Evolutionary conservation across 2,329 filamentous ascomycete species (phyloP).

Genomic region (Fusarium nodosum): DNA sequence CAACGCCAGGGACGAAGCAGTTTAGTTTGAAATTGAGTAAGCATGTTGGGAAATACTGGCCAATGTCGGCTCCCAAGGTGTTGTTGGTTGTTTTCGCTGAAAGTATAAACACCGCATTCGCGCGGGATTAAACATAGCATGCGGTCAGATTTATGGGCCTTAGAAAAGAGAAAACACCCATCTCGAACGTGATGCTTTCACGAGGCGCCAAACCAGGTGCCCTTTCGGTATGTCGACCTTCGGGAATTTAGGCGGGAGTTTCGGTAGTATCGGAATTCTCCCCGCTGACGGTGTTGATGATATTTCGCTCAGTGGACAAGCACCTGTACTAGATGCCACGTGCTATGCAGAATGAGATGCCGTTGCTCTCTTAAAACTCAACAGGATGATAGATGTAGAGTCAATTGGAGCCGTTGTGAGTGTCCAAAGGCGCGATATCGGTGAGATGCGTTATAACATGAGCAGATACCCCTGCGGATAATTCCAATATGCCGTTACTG

Average conservation of each 20-base stretch:
- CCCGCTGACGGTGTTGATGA: conserved; percentile 22
- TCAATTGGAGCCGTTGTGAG: conserved; percentile 8
- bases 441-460: conserved; percentile 18
- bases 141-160: conserved; percentile 34
- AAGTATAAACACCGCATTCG: conserved; percentile 29
- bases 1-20: conserved; percentile 22
- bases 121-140: conserved; percentile 29
- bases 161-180: background rate
- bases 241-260: conserved; percentile 9
- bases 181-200: conserved; percentile 1
- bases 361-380: background rate
- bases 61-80: conserved; percentile 5
- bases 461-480: conserved; percentile 18
- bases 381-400: background rate
- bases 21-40: conserved; percentile 14
- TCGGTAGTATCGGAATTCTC: conserved; percentile 38
- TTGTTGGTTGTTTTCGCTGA: conserved; percentile 10
- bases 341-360: conserved; percentile 15
- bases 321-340: conserved; percentile 23
- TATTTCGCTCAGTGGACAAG: conserved; percentile 7
- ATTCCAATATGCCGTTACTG: conserved; percentile 13
- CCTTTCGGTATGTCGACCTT: background rate
- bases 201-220: background rate
- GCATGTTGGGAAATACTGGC: conserved; percentile 24
- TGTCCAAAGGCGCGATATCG: conserved; percentile 23